A percentile compares a stretch with the other conserved stretches of the same genome.
Conservation (phyloP, 78 protist genomes). For the Dictyostelium intermedium region DNA sequence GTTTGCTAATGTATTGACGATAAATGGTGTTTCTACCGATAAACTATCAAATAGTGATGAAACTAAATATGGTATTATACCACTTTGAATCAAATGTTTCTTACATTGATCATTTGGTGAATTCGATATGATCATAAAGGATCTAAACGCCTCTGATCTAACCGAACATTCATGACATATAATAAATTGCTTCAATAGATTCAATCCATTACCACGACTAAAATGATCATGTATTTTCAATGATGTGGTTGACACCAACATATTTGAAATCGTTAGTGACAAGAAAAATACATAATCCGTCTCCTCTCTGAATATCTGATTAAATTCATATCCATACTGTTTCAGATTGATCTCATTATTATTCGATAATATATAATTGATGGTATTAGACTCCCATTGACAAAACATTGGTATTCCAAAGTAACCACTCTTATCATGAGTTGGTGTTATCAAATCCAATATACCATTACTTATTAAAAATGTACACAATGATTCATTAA, state of each 20-base stretch:
- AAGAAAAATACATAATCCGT: slow-evolving; percentile 53
- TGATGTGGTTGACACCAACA: slow-evolving; percentile 45
- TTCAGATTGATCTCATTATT: neutral
- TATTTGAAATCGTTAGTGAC: slow-evolving; percentile 65
- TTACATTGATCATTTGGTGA: slow-evolving; percentile 62
- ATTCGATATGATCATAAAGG: slow-evolving; percentile 39
- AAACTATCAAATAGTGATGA: slow-evolving; percentile 30
- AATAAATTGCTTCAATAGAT: slow-evolving; percentile 47
- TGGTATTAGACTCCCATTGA: slow-evolving; percentile 60
- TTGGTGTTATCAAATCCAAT: slow-evolving; percentile 47
- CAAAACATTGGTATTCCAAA: slow-evolving; percentile 69
- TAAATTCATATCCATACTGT: neutral
- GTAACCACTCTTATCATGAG: neutral
- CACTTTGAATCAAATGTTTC: slow-evolving; percentile 23
- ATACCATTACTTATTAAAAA: slow-evolving; percentile 41
- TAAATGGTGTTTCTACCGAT: slow-evolving; percentile 39
- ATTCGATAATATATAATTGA: neutral
- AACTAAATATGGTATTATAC: slow-evolving; percentile 38
- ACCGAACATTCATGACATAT: slow-evolving; percentile 60
- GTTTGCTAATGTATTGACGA: slow-evolving; percentile 10
- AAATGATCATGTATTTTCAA: slow-evolving; percentile 31
- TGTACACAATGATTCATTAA: slow-evolving; percentile 17
- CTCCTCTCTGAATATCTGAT: slow-evolving; percentile 50
- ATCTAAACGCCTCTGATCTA: slow-evolving; percentile 55
- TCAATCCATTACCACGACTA: slow-evolving; percentile 29